These are phyloP conservation scores for Heterobasidion annosum DNA, from an alignment of 1,284 basidiomycete species.

Conservation along the genomic window DNA sequence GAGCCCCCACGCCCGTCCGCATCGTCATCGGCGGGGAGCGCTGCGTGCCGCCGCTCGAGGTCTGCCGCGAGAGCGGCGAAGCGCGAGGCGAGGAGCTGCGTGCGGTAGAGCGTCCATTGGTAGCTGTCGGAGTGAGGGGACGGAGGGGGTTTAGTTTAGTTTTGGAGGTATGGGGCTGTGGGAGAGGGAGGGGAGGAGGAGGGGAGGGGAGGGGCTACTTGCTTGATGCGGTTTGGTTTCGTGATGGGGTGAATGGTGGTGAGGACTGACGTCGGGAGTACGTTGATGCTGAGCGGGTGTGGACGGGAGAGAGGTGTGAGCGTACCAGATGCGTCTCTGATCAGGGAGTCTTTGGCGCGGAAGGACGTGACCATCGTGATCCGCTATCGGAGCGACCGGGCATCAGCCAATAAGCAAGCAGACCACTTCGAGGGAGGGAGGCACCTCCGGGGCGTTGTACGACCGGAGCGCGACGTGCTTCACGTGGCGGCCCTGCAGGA, in stretches of 20 bases:
- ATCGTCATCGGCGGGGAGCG: not conserved
- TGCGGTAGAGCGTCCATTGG: not conserved
- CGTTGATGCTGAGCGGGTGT: not conserved
- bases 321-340: not conserved
- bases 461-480: not conserved
- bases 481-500: not conserved
- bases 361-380: not conserved
- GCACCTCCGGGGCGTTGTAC: not conserved
- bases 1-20: not conserved
- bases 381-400: not conserved
- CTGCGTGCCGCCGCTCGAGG: not conserved
- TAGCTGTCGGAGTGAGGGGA: not conserved
- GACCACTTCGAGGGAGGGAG: not conserved
- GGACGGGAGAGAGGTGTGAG: not conserved
- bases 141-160: too few species aligned
- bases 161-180: too few species aligned
- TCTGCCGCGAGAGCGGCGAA: not conserved
- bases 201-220: not conserved
- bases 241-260: not conserved
- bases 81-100: not conserved
- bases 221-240: not conserved
- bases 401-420: not conserved
- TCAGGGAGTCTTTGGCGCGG: not conserved
- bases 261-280: not conserved
- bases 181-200: not conserved